Evolutionary conservation across 2,329 filamentous ascomycete species (phyloP).

Genomic region (Colletotrichum horii): DNA sequence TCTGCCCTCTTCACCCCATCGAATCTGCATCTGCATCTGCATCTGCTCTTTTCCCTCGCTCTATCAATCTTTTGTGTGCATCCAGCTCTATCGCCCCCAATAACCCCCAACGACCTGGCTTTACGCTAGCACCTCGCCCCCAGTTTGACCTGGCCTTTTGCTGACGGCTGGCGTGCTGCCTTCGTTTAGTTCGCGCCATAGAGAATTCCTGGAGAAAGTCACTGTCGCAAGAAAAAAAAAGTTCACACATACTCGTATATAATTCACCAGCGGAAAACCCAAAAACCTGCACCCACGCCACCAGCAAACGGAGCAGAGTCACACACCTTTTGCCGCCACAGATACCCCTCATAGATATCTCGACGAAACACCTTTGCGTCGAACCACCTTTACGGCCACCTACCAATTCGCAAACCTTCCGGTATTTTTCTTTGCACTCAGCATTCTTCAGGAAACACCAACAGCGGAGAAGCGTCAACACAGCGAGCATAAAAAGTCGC

Average conservation of each 20-base stretch:
- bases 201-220: constrained; percentile 20
- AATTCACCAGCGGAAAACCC: constrained; percentile 8
- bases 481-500: neutral
- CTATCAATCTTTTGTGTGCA: neutral
- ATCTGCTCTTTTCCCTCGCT: neutral
- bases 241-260: constrained; percentile 20
- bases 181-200: constrained; percentile 19
- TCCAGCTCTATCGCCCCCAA: neutral
- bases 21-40: neutral
- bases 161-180: constrained; percentile 13
- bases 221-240: constrained; percentile 10
- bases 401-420: neutral
- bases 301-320: neutral
- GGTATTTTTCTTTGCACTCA: neutral
- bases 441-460: neutral
- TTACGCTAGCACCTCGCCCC: neutral
- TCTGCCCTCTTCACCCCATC: neutral
- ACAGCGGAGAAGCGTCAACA: neutral
- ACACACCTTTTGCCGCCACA: neutral
- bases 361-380: neutral
- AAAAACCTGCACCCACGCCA: neutral
- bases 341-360: neutral
- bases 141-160: constrained; percentile 1
- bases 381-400: neutral
- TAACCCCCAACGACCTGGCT: neutral